Evolutionary conservation across 1,284 basidiomycete species (phyloP).

Genomic region (Mycena sp.): DNA sequence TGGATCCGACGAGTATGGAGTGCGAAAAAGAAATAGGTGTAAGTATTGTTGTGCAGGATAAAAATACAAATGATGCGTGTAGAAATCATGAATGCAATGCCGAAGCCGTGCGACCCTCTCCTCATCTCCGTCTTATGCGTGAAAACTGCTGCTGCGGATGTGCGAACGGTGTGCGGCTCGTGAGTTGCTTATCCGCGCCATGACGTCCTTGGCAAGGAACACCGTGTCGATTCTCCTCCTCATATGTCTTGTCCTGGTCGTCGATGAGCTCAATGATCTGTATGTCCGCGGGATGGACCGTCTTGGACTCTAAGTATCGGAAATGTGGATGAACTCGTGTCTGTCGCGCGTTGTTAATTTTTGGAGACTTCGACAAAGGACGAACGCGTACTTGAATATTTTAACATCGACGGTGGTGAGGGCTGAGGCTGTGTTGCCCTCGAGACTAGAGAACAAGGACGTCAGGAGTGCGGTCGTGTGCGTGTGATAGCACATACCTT

Average conservation of each 20-base stretch:
- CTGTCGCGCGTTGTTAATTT: background rate
- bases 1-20: no score
- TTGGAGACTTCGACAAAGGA: background rate
- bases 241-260: constrained; percentile 18
- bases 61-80: no score
- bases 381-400: constrained; percentile 21
- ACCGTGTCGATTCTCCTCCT: constrained; percentile 26
- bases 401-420: constrained; percentile 29
- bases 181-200: constrained; percentile 26
- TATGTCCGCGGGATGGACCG: constrained; percentile 27
- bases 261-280: constrained; percentile 28
- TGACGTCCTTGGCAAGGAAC: constrained; percentile 25
- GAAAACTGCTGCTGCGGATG: constrained; percentile 10
- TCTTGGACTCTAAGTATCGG: constrained; percentile 24
- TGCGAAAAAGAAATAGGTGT: no score
- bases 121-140: constrained; percentile 18
- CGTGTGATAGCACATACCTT: constrained; percentile 17
- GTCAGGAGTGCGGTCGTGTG: background rate
- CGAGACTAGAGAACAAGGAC: constrained; percentile 14
- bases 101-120: background rate
- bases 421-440: constrained; percentile 24
- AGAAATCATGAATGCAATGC: constrained; percentile 6
- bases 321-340: constrained; percentile 33
- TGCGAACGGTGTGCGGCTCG: constrained; percentile 11
- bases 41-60: no score